phyloP scores from a whole-genome alignment of 768 basidiomycete genomes.

The Lentinula raphanica region DNA sequence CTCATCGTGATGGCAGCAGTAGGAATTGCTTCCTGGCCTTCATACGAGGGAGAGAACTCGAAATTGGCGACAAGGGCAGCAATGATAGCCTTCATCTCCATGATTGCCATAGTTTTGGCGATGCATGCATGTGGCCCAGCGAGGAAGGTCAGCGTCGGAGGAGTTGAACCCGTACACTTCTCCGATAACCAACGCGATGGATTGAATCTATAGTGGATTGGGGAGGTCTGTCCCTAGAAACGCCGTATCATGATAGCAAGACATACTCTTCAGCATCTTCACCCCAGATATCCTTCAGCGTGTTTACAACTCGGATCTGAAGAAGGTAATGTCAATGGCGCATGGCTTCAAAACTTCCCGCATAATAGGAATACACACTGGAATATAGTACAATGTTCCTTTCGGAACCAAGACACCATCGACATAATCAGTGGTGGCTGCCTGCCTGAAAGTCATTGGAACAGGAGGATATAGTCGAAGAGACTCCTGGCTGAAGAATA shows the following conservation, averaged over 20 bases:
- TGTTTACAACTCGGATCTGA: conserved; percentile 47
- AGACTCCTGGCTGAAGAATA: conserved; percentile 29
- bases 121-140: conserved; percentile 24
- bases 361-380: conserved; percentile 13
- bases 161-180: background rate
- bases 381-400: conserved; percentile 37
- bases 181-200: background rate
- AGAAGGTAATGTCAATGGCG: no score
- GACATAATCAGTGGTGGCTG: conserved; percentile 32
- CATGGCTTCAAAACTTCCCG: no score
- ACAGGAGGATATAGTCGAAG: conserved; percentile 37
- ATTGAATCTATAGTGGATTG: background rate
- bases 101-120: conserved; percentile 22
- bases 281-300: conserved; percentile 45
- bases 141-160: conserved; percentile 14
- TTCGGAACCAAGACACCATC: conserved; percentile 39
- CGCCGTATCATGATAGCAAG: no score
- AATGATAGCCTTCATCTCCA: conserved; percentile 23
- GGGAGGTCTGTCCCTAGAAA: no score
- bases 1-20: conserved; percentile 23
- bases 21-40: conserved; percentile 16
- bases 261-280: conserved; percentile 42
- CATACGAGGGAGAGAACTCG: conserved; percentile 17
- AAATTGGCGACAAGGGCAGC: conserved; percentile 18
- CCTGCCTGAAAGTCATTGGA: conserved; percentile 32